A percentile compares a stretch with the other conserved stretches of the same genome.
Evolutionary conservation across 306 rosid species (phyloP).

Genomic region (Prunus mume): DNA sequence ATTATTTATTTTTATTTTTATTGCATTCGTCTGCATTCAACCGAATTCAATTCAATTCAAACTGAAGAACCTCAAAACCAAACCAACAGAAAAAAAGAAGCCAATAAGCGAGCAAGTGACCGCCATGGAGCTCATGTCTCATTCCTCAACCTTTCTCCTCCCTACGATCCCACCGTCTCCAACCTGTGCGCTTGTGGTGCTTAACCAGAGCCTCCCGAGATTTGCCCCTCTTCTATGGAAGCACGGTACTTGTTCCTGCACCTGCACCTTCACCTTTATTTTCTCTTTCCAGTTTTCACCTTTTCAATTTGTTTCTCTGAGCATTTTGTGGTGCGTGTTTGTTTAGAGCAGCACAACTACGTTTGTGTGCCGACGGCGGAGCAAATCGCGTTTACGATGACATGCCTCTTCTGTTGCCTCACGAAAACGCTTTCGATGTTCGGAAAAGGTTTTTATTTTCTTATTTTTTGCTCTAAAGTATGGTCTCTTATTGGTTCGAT

Average conservation of each 20-base stretch:
- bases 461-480: not conserved
- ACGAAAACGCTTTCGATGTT: conserved; percentile 46
- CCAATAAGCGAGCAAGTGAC: not conserved
- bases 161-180: conserved; percentile 35
- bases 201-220: conserved; percentile 78
- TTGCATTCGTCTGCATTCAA: too few relatives aligned
- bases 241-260: conserved; percentile 48
- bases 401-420: conserved; percentile 72
- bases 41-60: too few relatives aligned
- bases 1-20: too few relatives aligned
- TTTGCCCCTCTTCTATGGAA: conserved; percentile 85
- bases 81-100: too few relatives aligned
- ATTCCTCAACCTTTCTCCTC: conserved; percentile 70
- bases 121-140: conserved; percentile 57
- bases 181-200: conserved; percentile 61
- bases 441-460: conserved; percentile 50
- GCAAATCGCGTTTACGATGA: conserved; percentile 86
- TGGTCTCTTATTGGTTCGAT: not conserved
- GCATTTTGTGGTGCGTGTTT: conserved; percentile 12
- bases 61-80: too few relatives aligned
- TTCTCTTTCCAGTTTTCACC: not conserved
- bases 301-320: not conserved
- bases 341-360: conserved; percentile 58
- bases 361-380: conserved; percentile 94
- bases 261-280: not conserved